Conservation (phyloP, 495 filamentous ascomycete species). For the Tuber borchii region DNA sequence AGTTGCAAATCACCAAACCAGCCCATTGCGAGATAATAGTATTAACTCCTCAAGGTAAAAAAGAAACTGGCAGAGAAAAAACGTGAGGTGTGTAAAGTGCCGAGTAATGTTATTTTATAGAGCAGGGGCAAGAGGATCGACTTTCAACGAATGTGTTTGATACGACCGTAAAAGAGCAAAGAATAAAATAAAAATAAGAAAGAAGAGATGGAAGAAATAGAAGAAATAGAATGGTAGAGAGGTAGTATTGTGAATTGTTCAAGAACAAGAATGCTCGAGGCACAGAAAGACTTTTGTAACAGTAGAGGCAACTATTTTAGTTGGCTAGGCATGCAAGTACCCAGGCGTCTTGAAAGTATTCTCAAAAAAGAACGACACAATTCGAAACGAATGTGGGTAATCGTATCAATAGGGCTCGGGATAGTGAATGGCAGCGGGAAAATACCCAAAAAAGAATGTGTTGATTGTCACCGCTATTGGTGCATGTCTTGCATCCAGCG, state of each 20-base stretch:
- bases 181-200: background rate
- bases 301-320: background rate
- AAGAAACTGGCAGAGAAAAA: background rate
- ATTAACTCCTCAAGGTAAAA: background rate
- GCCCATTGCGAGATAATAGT: slow-evolving; percentile 20
- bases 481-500: background rate
- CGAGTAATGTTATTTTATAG: background rate
- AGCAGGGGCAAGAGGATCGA: background rate
- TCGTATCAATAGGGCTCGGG: background rate
- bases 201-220: too few relatives aligned
- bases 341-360: background rate
- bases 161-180: background rate
- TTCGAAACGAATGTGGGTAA: background rate
- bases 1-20: slow-evolving; percentile 36
- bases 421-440: background rate
- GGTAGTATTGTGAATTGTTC: background rate
- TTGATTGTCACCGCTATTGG: background rate
- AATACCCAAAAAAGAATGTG: background rate
- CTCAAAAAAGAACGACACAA: background rate
- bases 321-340: background rate
- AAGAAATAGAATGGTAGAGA: slow-evolving; percentile 1
- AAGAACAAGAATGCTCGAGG: background rate
- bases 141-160: background rate
- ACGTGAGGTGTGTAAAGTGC: background rate
- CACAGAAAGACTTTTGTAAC: background rate